These are phyloP conservation scores for Maudiozyma pseudohumilis DNA, from an alignment of 805 yeast genomes.

Conservation along the genomic window DNA sequence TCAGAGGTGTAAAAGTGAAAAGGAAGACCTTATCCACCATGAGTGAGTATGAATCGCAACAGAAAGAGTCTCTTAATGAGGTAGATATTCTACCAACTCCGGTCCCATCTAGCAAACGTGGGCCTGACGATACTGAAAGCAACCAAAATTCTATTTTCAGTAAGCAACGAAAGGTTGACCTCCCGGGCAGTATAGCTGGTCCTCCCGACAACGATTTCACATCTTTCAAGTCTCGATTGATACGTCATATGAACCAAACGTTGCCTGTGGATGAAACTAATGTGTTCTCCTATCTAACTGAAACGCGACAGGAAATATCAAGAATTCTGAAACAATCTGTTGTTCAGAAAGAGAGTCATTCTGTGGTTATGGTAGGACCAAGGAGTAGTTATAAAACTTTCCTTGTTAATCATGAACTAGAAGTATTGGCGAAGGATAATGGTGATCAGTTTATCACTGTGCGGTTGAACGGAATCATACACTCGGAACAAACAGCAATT, in stretches of 20 bases:
- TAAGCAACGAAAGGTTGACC: too few relatives aligned
- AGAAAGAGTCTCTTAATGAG: too few relatives aligned
- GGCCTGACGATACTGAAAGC: too few relatives aligned
- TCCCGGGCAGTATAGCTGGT: too few relatives aligned
- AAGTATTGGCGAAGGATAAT: constrained; percentile 33
- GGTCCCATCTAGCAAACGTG: too few relatives aligned
- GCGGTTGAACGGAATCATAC: constrained; percentile 58
- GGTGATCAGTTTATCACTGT: constrained; percentile 49
- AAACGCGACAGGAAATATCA: constrained; percentile 38
- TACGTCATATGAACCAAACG: constrained; percentile 17
- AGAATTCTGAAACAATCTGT: constrained; percentile 55
- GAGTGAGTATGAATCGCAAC: too few relatives aligned
- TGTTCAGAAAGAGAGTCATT: constrained; percentile 64
- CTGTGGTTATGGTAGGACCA: constrained; percentile 73
- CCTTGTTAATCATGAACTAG: constrained; percentile 48
- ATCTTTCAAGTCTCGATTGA: constrained; percentile 13
- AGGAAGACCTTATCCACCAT: too few relatives aligned
- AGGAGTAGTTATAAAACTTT: constrained; percentile 67
- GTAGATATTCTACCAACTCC: too few relatives aligned
- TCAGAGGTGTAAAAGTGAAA: too few relatives aligned
- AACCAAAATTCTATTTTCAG: too few relatives aligned
- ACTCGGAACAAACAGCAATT: constrained; percentile 66
- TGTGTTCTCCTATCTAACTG: constrained; percentile 15
- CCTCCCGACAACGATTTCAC: constrained; percentile 10
- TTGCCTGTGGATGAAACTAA: constrained; percentile 15